Evolutionary conservation across 768 basidiomycete species (phyloP).

Genomic region (Kwoniella sp.): DNA sequence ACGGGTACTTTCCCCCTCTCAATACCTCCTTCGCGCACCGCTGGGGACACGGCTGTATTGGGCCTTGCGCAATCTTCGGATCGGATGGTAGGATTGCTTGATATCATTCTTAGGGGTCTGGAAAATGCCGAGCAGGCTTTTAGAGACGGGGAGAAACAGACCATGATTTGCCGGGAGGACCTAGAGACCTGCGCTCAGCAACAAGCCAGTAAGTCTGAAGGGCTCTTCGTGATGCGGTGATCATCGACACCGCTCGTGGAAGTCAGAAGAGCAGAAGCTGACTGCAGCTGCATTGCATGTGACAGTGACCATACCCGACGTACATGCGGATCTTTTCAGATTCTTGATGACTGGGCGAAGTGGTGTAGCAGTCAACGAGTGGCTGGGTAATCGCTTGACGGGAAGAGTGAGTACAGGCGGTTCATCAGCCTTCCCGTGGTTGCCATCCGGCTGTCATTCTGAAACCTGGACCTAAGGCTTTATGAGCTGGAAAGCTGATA

Average conservation of each 20-base stretch:
- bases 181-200: slow-evolving; percentile 44
- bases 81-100: slow-evolving; percentile 24
- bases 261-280: background rate
- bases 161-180: slow-evolving; percentile 48
- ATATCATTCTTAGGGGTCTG: slow-evolving; percentile 36
- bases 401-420: slow-evolving; percentile 42
- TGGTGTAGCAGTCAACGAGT: slow-evolving; percentile 38
- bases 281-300: background rate
- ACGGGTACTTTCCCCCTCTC: slow-evolving; percentile 35
- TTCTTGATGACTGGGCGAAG: slow-evolving; percentile 44
- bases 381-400: slow-evolving; percentile 46
- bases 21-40: background rate
- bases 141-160: slow-evolving; percentile 45
- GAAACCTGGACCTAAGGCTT: too few relatives aligned
- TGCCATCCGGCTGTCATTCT: too few relatives aligned
- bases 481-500: slow-evolving; percentile 11
- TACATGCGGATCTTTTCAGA: slow-evolving; percentile 44
- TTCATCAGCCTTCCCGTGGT: too few relatives aligned
- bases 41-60: background rate
- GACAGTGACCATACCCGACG: slow-evolving; percentile 32
- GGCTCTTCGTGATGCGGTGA: background rate
- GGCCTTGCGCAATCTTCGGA: slow-evolving; percentile 27
- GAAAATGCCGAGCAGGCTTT: slow-evolving; percentile 32
- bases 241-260: background rate
- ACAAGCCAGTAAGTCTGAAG: slow-evolving; percentile 43